phyloP scores from a whole-genome alignment of 2,329 filamentous ascomycete species.

The Penicillium italicum region DNA sequence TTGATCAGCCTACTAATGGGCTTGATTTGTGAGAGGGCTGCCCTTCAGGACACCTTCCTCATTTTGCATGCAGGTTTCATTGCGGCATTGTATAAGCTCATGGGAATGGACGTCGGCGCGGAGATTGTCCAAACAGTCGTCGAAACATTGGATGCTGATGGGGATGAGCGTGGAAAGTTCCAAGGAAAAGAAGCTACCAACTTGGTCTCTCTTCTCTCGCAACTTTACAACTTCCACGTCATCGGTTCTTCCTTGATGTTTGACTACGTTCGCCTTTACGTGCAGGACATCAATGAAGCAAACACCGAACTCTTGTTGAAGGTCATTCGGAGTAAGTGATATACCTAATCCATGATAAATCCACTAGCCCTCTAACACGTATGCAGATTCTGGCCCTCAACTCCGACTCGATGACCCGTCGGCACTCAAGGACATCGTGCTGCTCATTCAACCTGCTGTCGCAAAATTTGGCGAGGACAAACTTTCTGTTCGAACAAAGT shows the following conservation, averaged over 20 bases:
- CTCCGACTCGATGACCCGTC: constrained; percentile 85
- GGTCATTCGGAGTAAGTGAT: constrained; percentile 63
- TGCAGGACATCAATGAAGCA: constrained; percentile 71
- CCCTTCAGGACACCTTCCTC: constrained; percentile 80
- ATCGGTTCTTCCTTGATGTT: constrained; percentile 80
- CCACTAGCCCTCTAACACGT: constrained; percentile 14
- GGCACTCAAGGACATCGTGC: constrained; percentile 81
- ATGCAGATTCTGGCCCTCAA: constrained; percentile 66
- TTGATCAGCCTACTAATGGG: constrained; percentile 73
- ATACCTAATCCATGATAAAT: background rate
- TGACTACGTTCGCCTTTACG: constrained; percentile 79
- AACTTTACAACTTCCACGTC: constrained; percentile 90
- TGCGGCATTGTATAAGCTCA: constrained; percentile 78
- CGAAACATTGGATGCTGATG: constrained; percentile 67
- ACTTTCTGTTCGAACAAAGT: constrained; percentile 83
- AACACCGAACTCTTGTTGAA: constrained; percentile 86
- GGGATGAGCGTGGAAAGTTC: constrained; percentile 45
- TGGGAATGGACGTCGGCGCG: constrained; percentile 86
- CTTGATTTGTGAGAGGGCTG: constrained; percentile 75
- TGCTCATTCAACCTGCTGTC: constrained; percentile 70
- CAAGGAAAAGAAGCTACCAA: constrained; percentile 66
- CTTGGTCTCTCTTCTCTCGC: constrained; percentile 74
- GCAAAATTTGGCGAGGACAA: constrained; percentile 63
- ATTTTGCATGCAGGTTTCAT: constrained; percentile 88
- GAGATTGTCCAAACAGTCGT: constrained; percentile 77